phyloP scores from a whole-genome alignment of 257 asterid species.

The Penstemon newberryi region DNA sequence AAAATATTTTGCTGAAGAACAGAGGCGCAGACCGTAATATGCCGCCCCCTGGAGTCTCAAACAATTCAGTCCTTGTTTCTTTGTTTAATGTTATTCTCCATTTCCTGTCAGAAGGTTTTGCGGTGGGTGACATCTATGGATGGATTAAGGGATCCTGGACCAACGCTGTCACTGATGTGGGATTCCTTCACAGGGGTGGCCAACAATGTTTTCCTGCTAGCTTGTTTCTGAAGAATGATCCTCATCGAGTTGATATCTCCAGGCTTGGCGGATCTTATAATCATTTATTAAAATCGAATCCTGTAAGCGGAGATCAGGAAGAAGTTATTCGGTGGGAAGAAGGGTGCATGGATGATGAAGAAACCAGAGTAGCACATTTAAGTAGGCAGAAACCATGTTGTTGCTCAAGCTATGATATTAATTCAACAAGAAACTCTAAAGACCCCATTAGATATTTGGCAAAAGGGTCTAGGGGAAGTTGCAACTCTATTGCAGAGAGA shows the following conservation, averaged over 20 bases:
- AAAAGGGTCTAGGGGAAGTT: constrained; percentile 70
- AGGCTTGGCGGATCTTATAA: constrained; percentile 91
- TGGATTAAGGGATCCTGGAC: constrained; percentile 68
- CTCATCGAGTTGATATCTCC: constrained; percentile 79
- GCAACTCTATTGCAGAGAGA: constrained; percentile 76
- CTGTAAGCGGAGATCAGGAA: constrained; percentile 51
- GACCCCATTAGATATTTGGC: constrained; percentile 46
- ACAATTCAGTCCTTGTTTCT: constrained; percentile 88
- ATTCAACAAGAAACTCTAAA: constrained; percentile 56
- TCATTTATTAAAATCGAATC: constrained; percentile 64
- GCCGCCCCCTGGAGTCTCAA: constrained; percentile 96
- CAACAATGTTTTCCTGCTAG: constrained; percentile 77
- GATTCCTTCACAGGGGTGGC: constrained; percentile 95
- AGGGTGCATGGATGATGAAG: constrained; percentile 85
- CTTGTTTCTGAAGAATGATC: constrained; percentile 77
- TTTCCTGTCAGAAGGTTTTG: constrained; percentile 83
- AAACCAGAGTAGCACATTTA: constrained; percentile 68
- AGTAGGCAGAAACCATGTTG: constrained; percentile 86
- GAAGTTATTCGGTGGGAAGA: constrained; percentile 92
- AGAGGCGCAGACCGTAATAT: constrained; percentile 90
- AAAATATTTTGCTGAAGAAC: constrained; percentile 79
- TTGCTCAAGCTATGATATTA: constrained; percentile 67
- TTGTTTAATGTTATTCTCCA: constrained; percentile 80
- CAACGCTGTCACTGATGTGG: constrained; percentile 61
- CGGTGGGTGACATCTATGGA: constrained; percentile 58